Percentiles rank a stretch among this genome's conserved stretches.
Evolutionary conservation across 768 basidiomycete species (phyloP).

Genomic region (Collybiopsis luxurians): DNA sequence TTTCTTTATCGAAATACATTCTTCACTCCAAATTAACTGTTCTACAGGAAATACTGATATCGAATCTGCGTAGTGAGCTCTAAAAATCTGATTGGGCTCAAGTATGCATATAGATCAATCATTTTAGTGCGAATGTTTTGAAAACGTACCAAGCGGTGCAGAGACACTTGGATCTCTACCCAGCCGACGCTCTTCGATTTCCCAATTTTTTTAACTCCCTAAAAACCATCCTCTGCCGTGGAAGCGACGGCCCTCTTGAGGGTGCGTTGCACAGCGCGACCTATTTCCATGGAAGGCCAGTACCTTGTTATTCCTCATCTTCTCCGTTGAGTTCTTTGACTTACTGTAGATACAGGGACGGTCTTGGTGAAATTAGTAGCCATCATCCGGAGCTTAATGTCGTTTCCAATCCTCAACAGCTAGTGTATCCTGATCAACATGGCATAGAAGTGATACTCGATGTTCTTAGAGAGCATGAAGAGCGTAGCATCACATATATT

Average conservation of each 20-base stretch:
- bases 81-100: slow-evolving; percentile 2
- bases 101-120: not conserved
- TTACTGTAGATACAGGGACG: slow-evolving; percentile 49
- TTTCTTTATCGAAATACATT: not conserved
- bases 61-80: slow-evolving; percentile 55
- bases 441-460: slow-evolving; percentile 54
- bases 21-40: not conserved
- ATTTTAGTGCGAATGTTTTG: slow-evolving; percentile 61
- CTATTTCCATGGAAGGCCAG: slow-evolving; percentile 81
- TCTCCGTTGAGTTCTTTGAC: not conserved
- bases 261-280: slow-evolving; percentile 74
- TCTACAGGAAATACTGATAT: slow-evolving; percentile 68
- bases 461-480: slow-evolving; percentile 48
- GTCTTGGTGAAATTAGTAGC: slow-evolving; percentile 55
- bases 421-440: slow-evolving; percentile 43
- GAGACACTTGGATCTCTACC: slow-evolving; percentile 52
- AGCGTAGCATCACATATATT: slow-evolving; percentile 65
- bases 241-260: slow-evolving; percentile 62
- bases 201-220: slow-evolving; percentile 50
- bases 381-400: slow-evolving; percentile 66
- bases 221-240: slow-evolving; percentile 65
- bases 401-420: slow-evolving; percentile 26
- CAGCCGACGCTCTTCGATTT: slow-evolving; percentile 54
- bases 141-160: slow-evolving; percentile 73
- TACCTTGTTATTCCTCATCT: slow-evolving; percentile 1